Evolutionary conservation across 495 filamentous ascomycete species (phyloP), one percentile per base, ranked within the genome.

Genomic region (Amphirosellinia nigrospora): DNA sequence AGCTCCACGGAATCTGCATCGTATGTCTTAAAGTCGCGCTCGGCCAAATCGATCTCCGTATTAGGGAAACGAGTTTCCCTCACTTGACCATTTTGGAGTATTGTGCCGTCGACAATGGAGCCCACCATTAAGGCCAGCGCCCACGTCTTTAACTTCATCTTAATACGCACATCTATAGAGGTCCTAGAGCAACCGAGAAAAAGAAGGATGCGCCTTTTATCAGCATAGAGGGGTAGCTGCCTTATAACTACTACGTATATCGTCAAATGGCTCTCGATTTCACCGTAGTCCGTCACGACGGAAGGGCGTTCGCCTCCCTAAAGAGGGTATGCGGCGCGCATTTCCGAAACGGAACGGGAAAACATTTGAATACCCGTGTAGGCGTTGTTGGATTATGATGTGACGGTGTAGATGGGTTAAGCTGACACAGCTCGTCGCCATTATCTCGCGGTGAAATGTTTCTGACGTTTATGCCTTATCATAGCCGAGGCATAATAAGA

Each of bases 61-160:
- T 86, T 76, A 8, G 80, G 81, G 58, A 84, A 86, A 66, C 82
- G 71, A 4, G 82, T 84, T 28, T 72, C 70, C 19, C 80, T 79
- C 38, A 84, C 80, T 75, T 91, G 89, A 19, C 87, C 89, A 77
- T 92, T 92, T 67, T 91, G 83, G 26, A 90, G 78, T 72, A 91
- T 91, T 15, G 85, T 89, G 16, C 73, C 79, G 6, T 74, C 72
- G 26, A 66, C 62, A 21, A 81, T 63, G 70, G 73, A 71, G 30
- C 77, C 67, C 46, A 82, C 23, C 70, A 72, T 71, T 56, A 82
- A 62, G 11, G 67, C 65, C 7, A 60, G 48, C 38, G 55, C 50
- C n/a, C 69, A 39, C 23, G 59, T 72, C 23, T 43, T 45, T 1
- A 66, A 26, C 15, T 68, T 28, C 76, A 78, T 76, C 62, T 66